phyloP scores from a whole-genome alignment of 192 early-diverging fungal species.

The Lobosporangium transversale region DNA sequence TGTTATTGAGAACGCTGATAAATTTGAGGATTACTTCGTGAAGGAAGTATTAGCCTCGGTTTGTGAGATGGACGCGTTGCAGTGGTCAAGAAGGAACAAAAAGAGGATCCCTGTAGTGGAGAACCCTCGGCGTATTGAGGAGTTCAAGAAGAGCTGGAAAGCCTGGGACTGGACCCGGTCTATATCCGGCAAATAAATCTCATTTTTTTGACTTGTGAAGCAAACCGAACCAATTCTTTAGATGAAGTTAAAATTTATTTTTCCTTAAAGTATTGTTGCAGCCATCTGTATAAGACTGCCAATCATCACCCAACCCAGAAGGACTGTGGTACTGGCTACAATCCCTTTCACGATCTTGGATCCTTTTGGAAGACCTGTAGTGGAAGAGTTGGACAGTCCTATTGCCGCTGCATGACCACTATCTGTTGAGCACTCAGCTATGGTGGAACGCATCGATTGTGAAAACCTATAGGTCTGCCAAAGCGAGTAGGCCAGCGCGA shows the following conservation, averaged over 20 bases:
- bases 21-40: slow-evolving; percentile 89
- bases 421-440: slow-evolving; percentile 24
- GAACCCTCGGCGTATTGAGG: slow-evolving; percentile 61
- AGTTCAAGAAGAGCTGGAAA: slow-evolving; percentile 73
- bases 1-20: slow-evolving; percentile 90
- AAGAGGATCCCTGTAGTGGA: slow-evolving; percentile 73
- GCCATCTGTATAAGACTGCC: slow-evolving; percentile 36
- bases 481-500: slow-evolving; percentile 34
- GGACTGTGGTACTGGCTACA: slow-evolving; percentile 33
- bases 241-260: too few relatives aligned
- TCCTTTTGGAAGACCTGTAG: slow-evolving; percentile 27
- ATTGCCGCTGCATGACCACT: slow-evolving; percentile 8
- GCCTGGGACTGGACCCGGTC: slow-evolving; percentile 88
- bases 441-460: slow-evolving; percentile 20
- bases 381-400: slow-evolving; percentile 7
- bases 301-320: slow-evolving; percentile 36
- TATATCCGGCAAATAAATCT: slow-evolving; percentile 51
- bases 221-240: too few relatives aligned
- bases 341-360: slow-evolving; percentile 33
- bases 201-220: too few relatives aligned
- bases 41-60: slow-evolving; percentile 53
- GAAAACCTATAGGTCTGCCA: slow-evolving; percentile 35
- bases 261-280: slow-evolving; percentile 9
- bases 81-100: slow-evolving; percentile 53
- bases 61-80: slow-evolving; percentile 51